These are phyloP conservation scores for Fomitopsis pinicola DNA, from an alignment of 1,284 basidiomycete species.

Conservation along the genomic window DNA sequence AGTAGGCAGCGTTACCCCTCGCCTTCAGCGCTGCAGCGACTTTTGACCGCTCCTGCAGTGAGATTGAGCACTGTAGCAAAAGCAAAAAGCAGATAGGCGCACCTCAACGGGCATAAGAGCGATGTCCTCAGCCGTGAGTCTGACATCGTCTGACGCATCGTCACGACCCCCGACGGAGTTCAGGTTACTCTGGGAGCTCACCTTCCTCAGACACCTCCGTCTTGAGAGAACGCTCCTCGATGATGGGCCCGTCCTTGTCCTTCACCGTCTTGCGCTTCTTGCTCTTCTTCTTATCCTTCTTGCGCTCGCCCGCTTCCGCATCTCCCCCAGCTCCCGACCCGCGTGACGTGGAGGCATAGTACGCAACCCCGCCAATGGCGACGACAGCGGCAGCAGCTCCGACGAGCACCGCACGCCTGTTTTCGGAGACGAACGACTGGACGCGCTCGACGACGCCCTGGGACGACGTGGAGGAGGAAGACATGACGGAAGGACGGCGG, in stretches of 20 bases:
- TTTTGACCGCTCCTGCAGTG: conserved; percentile 63
- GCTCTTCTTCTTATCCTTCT: conserved; percentile 50
- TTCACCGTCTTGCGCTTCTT: conserved; percentile 62
- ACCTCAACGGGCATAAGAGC: conserved; percentile 55
- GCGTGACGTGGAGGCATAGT: conserved; percentile 63
- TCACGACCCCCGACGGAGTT: not conserved
- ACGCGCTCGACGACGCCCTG: conserved; percentile 52
- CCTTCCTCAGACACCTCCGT: conserved; percentile 33
- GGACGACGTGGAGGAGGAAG: conserved; percentile 31
- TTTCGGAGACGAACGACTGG: conserved; percentile 66
- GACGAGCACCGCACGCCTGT: conserved; percentile 68
- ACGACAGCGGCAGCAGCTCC: conserved; percentile 68
- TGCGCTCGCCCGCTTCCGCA: conserved; percentile 47
- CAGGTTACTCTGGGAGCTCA: conserved; percentile 15
- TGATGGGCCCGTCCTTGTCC: conserved; percentile 62
- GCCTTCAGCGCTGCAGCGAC: conserved; percentile 83
- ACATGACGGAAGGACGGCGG: conserved; percentile 25
- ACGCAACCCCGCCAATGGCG: conserved; percentile 75
- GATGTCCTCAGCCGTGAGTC: conserved; percentile 52
- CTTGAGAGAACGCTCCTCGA: conserved; percentile 62
- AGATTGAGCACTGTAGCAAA: not conserved
- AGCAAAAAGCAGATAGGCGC: conserved; percentile 5
- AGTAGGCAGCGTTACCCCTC: conserved; percentile 89
- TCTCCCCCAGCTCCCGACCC: conserved; percentile 26
- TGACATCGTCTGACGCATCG: conserved; percentile 19